Evolutionary conservation across 805 yeast species (phyloP).

Genomic region (Lipomyces spencermartinsiae): DNA sequence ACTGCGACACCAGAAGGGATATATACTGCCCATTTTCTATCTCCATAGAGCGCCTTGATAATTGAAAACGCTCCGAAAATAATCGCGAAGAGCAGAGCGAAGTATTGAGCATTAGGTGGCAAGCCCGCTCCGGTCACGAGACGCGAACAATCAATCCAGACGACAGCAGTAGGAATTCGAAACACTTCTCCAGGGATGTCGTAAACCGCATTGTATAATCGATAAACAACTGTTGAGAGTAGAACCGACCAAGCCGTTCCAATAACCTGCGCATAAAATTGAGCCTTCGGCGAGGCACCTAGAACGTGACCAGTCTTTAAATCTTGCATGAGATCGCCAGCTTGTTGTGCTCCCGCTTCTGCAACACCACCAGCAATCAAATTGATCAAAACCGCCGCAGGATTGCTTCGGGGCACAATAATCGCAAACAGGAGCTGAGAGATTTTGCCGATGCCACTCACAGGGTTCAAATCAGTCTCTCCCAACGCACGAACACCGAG

Average conservation of each 20-base stretch:
- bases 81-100: constrained; percentile 72
- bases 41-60: constrained; percentile 48
- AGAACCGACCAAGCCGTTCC: constrained; percentile 87
- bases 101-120: constrained; percentile 74
- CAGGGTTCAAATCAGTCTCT: constrained; percentile 96
- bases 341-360: constrained; percentile 99
- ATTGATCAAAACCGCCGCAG: constrained; percentile 83
- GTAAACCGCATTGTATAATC: constrained; percentile 79
- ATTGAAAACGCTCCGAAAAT: constrained; percentile 66
- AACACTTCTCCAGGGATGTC: constrained; percentile 82
- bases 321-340: constrained; percentile 98
- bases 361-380: constrained; percentile 96
- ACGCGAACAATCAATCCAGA: constrained; percentile 96
- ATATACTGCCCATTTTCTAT: constrained; percentile 49
- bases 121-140: constrained; percentile 89
- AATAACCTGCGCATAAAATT: constrained; percentile 84
- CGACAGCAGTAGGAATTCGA: constrained; percentile 91
- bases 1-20: constrained; percentile 96
- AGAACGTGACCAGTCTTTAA: constrained; percentile 89
- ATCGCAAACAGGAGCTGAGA: constrained; percentile 89
- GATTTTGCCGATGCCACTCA: constrained; percentile 92
- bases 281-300: constrained; percentile 92
- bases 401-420: constrained; percentile 72
- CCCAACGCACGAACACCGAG: constrained; percentile 94
- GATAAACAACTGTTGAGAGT: constrained; percentile 81